Evolutionary conservation across 2,329 filamentous ascomycete genomes (phyloP), one percentile per base, ranked within the genome.

Genomic region (Aspergillus awamori): DNA sequence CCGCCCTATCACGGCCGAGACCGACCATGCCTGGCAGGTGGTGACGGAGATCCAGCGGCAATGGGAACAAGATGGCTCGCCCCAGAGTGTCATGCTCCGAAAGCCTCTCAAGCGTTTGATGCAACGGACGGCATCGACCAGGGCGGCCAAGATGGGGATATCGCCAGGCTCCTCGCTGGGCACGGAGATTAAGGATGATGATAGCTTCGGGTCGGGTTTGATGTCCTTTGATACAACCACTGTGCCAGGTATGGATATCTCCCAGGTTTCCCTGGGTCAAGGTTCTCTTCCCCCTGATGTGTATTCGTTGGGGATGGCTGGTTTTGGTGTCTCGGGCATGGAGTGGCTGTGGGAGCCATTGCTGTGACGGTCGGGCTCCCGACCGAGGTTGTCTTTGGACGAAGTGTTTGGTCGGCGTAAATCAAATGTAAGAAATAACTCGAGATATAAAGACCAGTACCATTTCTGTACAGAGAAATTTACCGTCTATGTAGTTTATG

Each of bases 11-110:
- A 57, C 41, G 11, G 30, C 66, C 11, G 63, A 68, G 17, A 67
- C 67, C 0, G 57, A 69, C 45, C 64, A 63, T 58, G 67, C 68
- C 11, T 70, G 68, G 66, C 67, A 73, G 13, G 64, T 69, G 41
- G 68, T 69, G 43, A 65, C 53, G 8, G 62, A 63, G 17, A 67
- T 69, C 17, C 65, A 65, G 26, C 61, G 70, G 8, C 57, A 63
- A 8, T 69, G 64, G 67, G 53, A 58, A 22, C 43, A 53, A 5
- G 33, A 59, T 5, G 58, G 60, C 11, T 24, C 48, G 2, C 52
- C 47, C 11, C 60, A 59, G 3, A 56, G 65, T 26, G 28, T 55
- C 4, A 56, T 62, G 24, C 60, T 69, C 8, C 53, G 67, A 20
- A 65, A 64, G 26, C 61, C 61, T 2, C 49, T 70, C 5, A 28